These are phyloP conservation scores for Podila minutissima DNA, from an alignment of 192 early-diverging fungal species.

Conservation along the genomic window DNA sequence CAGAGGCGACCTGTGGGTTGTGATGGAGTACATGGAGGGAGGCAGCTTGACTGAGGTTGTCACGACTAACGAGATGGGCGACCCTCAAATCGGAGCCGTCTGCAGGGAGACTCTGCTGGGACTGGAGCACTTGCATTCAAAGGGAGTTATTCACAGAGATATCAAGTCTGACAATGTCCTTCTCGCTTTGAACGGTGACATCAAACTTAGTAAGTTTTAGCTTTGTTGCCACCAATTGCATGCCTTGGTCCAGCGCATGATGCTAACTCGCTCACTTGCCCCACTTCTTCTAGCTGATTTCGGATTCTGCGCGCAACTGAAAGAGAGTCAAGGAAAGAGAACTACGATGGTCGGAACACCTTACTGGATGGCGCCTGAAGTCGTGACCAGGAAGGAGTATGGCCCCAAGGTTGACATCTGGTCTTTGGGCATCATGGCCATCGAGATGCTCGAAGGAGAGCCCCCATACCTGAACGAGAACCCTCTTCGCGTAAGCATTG, in stretches of 20 bases:
- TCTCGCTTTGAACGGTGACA: constrained; percentile 68
- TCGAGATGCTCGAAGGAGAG: constrained; percentile 98
- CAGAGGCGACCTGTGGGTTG: constrained; percentile 86
- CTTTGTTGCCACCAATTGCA: too few species aligned
- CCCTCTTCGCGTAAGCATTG: constrained; percentile 71
- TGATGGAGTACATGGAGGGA: constrained; percentile 95
- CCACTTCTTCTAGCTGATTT: constrained; percentile 74
- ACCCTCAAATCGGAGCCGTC: constrained; percentile 87
- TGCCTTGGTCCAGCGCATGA: too few species aligned
- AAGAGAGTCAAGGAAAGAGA: constrained; percentile 73
- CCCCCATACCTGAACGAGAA: constrained; percentile 97
- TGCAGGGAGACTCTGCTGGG: constrained; percentile 82
- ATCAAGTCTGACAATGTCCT: constrained; percentile 91
- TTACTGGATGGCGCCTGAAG: constrained; percentile 99
- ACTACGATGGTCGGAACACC: constrained; percentile 88
- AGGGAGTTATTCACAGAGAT: constrained; percentile 84
- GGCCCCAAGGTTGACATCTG: constrained; percentile 95
- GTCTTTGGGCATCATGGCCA: constrained; percentile 98
- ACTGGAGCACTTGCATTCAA: constrained; percentile 76
- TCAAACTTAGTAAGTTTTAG: constrained; percentile 72
- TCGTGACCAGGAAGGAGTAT: constrained; percentile 93
- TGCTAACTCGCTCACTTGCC: neutral
- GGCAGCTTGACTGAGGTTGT: constrained; percentile 89
- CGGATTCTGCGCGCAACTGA: constrained; percentile 85
- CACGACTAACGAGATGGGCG: constrained; percentile 79